Evolutionary conservation across 495 filamentous ascomycete genomes (phyloP).

Genomic region (Massariosphaeria phaeospora): DNA sequence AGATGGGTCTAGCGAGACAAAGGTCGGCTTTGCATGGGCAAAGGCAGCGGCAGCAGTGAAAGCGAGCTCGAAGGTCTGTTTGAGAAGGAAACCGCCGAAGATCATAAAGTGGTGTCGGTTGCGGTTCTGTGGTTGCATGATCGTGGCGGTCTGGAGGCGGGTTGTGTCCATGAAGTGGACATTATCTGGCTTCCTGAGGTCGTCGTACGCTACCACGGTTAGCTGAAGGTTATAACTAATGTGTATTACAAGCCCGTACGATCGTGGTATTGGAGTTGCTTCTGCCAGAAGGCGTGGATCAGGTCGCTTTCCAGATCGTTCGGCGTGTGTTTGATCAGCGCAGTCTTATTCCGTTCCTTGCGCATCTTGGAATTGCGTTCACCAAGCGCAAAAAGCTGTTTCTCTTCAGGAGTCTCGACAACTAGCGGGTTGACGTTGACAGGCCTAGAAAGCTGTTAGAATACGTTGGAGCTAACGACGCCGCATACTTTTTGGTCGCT

Average conservation of each 20-base stretch:
- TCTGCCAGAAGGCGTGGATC: constrained; percentile 75
- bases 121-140: constrained; percentile 85
- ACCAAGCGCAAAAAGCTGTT: constrained; percentile 60
- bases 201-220: constrained; percentile 49
- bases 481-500: constrained; percentile 57
- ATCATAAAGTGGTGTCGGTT: constrained; percentile 89
- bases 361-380: constrained; percentile 72
- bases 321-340: constrained; percentile 65
- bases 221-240: too few species aligned
- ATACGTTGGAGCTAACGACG: not conserved
- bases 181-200: constrained; percentile 55
- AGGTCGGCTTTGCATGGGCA: constrained; percentile 68
- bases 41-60: constrained; percentile 82
- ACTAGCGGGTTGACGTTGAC: constrained; percentile 55
- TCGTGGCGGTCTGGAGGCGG: constrained; percentile 61
- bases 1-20: constrained; percentile 70
- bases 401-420: constrained; percentile 67
- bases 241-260: too few species aligned
- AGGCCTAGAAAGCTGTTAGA: constrained; percentile 41
- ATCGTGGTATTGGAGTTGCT: constrained; percentile 57
- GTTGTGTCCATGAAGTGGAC: constrained; percentile 65
- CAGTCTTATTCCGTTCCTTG: constrained; percentile 58
- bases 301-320: constrained; percentile 72
- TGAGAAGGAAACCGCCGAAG: constrained; percentile 79
- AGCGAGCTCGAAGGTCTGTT: constrained; percentile 79